Conservation (phyloP, 192 early-diverging fungal species). For the Umbelopsis ramanniana region DNA sequence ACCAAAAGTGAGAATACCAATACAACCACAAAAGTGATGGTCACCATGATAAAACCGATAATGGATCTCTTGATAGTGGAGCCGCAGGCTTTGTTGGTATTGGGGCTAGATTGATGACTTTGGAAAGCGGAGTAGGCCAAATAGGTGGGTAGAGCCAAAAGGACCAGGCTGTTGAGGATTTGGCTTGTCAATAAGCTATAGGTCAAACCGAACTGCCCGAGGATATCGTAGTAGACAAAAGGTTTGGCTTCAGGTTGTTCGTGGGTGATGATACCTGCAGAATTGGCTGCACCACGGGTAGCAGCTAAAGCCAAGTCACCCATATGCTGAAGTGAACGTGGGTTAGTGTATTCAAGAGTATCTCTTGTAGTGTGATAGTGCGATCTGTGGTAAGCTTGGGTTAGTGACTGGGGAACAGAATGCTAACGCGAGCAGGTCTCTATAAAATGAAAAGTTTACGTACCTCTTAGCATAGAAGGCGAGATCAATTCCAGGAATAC, state of each 20-base stretch:
- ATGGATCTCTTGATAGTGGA: constrained; percentile 4
- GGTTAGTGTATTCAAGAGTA: constrained; percentile 52
- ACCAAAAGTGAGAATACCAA: not conserved
- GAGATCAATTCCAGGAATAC: constrained; percentile 69
- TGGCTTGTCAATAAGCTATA: constrained; percentile 36
- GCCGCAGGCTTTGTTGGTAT: constrained; percentile 11
- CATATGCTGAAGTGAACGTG: constrained; percentile 66
- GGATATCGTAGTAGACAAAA: constrained; percentile 53
- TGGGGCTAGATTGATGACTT: constrained; percentile 22
- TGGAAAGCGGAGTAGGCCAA: constrained; percentile 29
- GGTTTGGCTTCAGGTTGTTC: constrained; percentile 35
- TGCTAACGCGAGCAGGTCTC: not conserved
- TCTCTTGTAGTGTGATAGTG: constrained; percentile 70
- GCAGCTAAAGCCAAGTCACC: constrained; percentile 56
- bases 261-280: constrained; percentile 34
- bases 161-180: constrained; percentile 26
- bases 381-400: constrained; percentile 45
- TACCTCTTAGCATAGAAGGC: constrained; percentile 54
- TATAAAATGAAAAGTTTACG: not conserved
- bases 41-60: constrained; percentile 24
- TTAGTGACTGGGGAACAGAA: not conserved
- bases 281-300: constrained; percentile 55
- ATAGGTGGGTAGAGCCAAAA: constrained; percentile 33
- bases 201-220: constrained; percentile 48
- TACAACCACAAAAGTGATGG: constrained; percentile 30